Base-by-base conservation (phyloP, 176 grass and related monocot genomes). In the Tuctoria greenei region DNA sequence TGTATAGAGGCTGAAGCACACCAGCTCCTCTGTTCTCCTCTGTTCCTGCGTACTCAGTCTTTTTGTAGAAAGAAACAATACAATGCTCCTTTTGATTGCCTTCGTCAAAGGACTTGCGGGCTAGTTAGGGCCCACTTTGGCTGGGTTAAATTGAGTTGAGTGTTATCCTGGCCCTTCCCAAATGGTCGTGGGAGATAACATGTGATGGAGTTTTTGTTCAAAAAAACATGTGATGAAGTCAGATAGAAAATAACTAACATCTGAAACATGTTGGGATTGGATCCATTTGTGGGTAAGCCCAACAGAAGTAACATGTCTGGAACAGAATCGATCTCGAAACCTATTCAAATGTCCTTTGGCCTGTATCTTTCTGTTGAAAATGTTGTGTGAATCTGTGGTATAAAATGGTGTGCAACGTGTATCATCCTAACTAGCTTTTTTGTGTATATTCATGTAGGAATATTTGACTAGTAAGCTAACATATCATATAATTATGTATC, bases 141-240 rank as follows among this genome's bases (percentile, higher is more conserved):
- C 36, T 81, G 59, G 14, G 26, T 67, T 28, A 28, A 7, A 59
- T 47, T 15, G 58, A 11, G 26, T 20, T n/a, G n/a, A n/a, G n/a
- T n/a, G 40, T 13, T n/a, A 67, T 60, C 47, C 41, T 83, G 50
- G 51, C 25, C 51, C 63, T 60, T 67, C 3, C 80, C 39, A 15
- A 75, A 67, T 75, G 38, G n/a, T 41, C 61, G n/a, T 58, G 57
- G 35, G 66, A 82, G 8, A 24, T 72, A 67, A 34, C 31, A 39
- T 44, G 24, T 7, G 34, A 64, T 46, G 35, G 50, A 62, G 36
- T 73, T n/a, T n/a, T n/a, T n/a, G n/a, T n/a, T n/a, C n/a, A n/a
- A n/a, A n/a, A n/a, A n/a, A 67, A 34, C 31, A 39, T 44, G 24
- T 7, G 34, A 64, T 46, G 35, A 62, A 62, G 36, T 73, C 46